Conservation (phyloP, 495 filamentous ascomycete species). For the Aspergillus biplanus region DNA sequence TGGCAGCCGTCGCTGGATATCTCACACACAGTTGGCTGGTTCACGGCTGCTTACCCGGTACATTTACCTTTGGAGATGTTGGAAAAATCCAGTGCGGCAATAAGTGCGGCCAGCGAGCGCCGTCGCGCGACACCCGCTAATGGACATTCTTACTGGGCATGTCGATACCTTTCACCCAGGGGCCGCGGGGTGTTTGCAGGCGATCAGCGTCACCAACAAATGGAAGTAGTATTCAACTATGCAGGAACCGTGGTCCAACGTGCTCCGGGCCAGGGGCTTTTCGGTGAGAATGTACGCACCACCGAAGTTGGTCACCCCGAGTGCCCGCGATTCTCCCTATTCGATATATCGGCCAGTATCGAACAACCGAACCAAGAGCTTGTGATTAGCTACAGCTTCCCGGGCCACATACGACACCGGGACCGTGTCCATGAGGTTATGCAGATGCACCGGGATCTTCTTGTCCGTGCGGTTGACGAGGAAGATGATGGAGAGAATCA, state of each 20-base stretch:
- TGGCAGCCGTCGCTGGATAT: slow-evolving; percentile 12
- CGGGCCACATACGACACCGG: neutral
- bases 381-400: slow-evolving; percentile 3
- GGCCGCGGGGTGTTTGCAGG: neutral
- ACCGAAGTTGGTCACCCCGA: slow-evolving; percentile 11
- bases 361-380: slow-evolving; percentile 12
- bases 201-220: slow-evolving; percentile 10
- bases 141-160: slow-evolving; percentile 14
- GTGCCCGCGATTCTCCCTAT: slow-evolving; percentile 13
- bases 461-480: neutral
- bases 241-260: slow-evolving; percentile 13
- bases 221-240: slow-evolving; percentile 17
- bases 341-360: slow-evolving; percentile 7
- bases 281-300: slow-evolving; percentile 6
- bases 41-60: slow-evolving; percentile 11
- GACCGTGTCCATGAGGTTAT: slow-evolving; percentile 1
- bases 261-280: slow-evolving; percentile 5
- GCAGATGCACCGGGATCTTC: slow-evolving; percentile 1
- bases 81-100: neutral
- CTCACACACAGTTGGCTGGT: slow-evolving; percentile 14
- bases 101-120: slow-evolving; percentile 9
- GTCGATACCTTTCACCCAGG: slow-evolving; percentile 2
- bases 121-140: slow-evolving; percentile 8
- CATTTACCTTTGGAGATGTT: slow-evolving; percentile 1
- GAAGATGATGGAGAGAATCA: neutral